These are phyloP conservation scores for Gonapodya prolifera DNA, from an alignment of 192 early-diverging fungal genomes.

Conservation along the genomic window DNA sequence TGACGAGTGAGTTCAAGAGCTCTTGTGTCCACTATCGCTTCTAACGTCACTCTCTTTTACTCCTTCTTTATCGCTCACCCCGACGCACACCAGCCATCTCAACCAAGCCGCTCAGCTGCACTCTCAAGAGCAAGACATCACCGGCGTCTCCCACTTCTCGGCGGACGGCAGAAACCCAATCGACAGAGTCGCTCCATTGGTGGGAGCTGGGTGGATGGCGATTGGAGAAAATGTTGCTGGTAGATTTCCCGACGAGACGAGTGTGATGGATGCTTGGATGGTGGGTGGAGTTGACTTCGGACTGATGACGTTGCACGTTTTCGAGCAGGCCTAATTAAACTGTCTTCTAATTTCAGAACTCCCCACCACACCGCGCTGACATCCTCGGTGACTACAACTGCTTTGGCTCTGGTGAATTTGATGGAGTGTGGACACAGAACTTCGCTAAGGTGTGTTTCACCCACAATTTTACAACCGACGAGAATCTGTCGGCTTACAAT, in stretches of 20 bases:
- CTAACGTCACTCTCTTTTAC: background rate
- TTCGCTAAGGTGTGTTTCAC: background rate
- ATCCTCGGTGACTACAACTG: background rate
- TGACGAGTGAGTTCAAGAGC: background rate
- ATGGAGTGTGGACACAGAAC: background rate
- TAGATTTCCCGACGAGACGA: background rate
- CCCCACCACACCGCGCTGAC: background rate
- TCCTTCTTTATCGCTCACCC: background rate
- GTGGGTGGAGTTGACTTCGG: background rate
- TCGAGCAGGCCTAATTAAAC: too few species aligned
- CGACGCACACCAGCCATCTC: background rate
- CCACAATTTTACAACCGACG: background rate
- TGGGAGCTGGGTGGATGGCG: background rate
- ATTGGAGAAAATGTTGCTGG: background rate
- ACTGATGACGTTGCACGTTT: too few species aligned
- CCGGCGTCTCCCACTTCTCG: background rate
- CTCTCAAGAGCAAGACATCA: background rate
- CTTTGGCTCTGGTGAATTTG: background rate
- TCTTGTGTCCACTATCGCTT: background rate
- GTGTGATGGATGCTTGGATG: background rate
- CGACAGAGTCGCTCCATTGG: background rate
- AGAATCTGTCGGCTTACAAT: too few species aligned
- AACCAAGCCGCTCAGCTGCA: background rate
- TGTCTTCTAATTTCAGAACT: background rate
- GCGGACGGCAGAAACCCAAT: background rate